Evolutionary conservation across 306 rosid species (phyloP).

Genomic region (Parietaria judaica): DNA sequence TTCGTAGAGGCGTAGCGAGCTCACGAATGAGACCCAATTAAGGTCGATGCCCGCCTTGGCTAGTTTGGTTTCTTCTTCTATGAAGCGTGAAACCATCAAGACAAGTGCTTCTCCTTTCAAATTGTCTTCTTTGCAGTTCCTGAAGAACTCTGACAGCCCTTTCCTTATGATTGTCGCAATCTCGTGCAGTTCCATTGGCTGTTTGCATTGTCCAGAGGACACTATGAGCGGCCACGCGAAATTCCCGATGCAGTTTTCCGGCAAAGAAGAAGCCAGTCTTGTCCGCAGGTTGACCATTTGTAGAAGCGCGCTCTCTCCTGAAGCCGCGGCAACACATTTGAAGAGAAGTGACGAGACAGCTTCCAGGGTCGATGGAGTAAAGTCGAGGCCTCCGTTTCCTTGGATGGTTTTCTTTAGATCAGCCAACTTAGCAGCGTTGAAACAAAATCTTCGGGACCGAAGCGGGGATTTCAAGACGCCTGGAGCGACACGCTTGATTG

Average conservation of each 20-base stretch:
- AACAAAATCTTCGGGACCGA: constrained; percentile 6
- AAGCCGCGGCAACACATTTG: not conserved
- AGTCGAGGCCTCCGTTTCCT: not conserved
- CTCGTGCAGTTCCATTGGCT: not conserved
- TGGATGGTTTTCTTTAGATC: constrained; percentile 1
- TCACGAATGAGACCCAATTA: not conserved
- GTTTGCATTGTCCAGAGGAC: too few species aligned
- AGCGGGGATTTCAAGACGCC: not conserved
- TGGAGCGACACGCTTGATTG: not conserved
- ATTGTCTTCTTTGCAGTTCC: not conserved
- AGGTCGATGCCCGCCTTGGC: not conserved
- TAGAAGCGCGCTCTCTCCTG: not conserved
- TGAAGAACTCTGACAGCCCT: not conserved
- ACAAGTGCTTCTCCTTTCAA: not conserved
- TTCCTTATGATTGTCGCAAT: not conserved
- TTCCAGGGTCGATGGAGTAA: not conserved
- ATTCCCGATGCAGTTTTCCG: not conserved
- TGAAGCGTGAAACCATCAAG: not conserved
- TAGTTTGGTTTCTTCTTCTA: not conserved
- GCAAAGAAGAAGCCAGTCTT: not conserved
- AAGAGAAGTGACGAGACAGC: not conserved
- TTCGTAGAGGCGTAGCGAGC: not conserved
- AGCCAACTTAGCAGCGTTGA: constrained; percentile 7
- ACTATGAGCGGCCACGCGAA: not conserved
- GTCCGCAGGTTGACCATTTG: not conserved